Conservation (phyloP, 2,329 filamentous ascomycete species). For the Xylogone sp. region DNA sequence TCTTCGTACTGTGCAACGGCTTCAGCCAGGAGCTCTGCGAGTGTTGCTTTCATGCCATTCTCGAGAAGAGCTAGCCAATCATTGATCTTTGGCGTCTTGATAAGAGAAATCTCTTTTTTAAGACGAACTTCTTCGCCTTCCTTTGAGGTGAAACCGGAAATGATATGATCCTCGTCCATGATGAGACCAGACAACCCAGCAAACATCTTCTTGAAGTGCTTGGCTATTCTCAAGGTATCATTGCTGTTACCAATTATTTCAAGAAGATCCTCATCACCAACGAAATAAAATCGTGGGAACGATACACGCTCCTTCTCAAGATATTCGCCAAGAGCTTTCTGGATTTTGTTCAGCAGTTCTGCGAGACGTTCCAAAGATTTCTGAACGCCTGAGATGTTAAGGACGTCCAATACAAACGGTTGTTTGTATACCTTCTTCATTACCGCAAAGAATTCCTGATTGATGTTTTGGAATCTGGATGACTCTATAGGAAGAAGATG, state of each 20-base stretch:
- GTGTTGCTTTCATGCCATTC: conserved; percentile 86
- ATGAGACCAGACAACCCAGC: conserved; percentile 86
- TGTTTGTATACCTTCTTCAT: conserved; percentile 99
- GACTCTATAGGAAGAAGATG: conserved; percentile 95
- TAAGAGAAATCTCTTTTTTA: conserved; percentile 86
- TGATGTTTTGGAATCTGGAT: conserved; percentile 97
- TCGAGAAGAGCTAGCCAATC: conserved; percentile 97
- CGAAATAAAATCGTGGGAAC: conserved; percentile 98
- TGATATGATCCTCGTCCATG: conserved; percentile 86
- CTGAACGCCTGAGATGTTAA: conserved; percentile 93
- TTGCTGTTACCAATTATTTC: conserved; percentile 99
- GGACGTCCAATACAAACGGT: conserved; percentile 90
- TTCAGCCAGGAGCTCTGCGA: conserved; percentile 86
- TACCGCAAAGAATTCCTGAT: conserved; percentile 96
- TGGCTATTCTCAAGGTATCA: conserved; percentile 91
- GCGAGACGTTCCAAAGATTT: conserved; percentile 93
- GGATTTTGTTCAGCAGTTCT: conserved; percentile 98
- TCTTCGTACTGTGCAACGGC: conserved; percentile 78
- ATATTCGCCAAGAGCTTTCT: conserved; percentile 97
- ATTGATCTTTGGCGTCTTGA: conserved; percentile 95
- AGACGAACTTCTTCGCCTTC: conserved; percentile 86
- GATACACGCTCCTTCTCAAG: conserved; percentile 96
- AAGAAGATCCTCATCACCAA: conserved; percentile 94
- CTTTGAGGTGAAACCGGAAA: conserved; percentile 90
- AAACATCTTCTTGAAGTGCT: conserved; percentile 99